Percentiles rank a stretch among this genome's conserved stretches.
Conservation (phyloP, 2,329 filamentous ascomycete genomes). For the Calonectria crousiana region DNA sequence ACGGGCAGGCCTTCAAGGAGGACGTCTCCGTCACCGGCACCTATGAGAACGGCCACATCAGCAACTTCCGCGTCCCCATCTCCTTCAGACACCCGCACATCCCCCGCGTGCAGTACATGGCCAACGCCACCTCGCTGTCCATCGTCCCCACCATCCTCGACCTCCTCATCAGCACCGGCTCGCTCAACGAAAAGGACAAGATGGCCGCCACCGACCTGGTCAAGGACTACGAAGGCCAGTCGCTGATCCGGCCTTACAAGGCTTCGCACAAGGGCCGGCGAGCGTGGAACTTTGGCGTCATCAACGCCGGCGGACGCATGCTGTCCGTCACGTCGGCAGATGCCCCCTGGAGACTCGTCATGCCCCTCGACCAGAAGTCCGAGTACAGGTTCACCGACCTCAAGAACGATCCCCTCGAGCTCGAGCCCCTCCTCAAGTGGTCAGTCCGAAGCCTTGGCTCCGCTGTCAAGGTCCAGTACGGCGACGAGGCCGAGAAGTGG, state of each 20-base stretch:
- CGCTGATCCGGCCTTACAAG: slow-evolving; percentile 47
- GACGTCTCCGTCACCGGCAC: slow-evolving; percentile 47
- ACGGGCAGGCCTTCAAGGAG: slow-evolving; percentile 51
- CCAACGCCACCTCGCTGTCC: slow-evolving; percentile 48
- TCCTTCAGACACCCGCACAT: slow-evolving; percentile 49
- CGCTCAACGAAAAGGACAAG: slow-evolving; percentile 43
- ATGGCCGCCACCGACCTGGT: slow-evolving; percentile 44
- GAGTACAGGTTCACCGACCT: slow-evolving; percentile 50
- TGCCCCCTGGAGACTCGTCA: slow-evolving; percentile 47
- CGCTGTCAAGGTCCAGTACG: slow-evolving; percentile 32
- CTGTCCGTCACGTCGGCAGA: slow-evolving; percentile 48
- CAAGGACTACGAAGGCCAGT: slow-evolving; percentile 51
- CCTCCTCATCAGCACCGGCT: slow-evolving; percentile 48
- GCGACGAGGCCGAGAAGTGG: slow-evolving; percentile 46
- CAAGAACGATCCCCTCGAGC: slow-evolving; percentile 45
- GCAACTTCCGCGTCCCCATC: slow-evolving; percentile 49
- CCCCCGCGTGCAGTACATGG: slow-evolving; percentile 46
- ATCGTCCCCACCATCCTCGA: slow-evolving; percentile 52
- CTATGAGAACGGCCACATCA: slow-evolving; percentile 48
- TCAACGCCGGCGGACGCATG: slow-evolving; percentile 51
- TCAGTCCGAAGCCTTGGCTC: slow-evolving; percentile 38
- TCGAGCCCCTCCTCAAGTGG: slow-evolving; percentile 43
- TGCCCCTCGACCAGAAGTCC: slow-evolving; percentile 47
- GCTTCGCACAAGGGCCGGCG: slow-evolving; percentile 41
- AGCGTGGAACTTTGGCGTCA: slow-evolving; percentile 50